Conservation (phyloP, 2,329 filamentous ascomycete genomes). For the Dendryphion nanum region DNA sequence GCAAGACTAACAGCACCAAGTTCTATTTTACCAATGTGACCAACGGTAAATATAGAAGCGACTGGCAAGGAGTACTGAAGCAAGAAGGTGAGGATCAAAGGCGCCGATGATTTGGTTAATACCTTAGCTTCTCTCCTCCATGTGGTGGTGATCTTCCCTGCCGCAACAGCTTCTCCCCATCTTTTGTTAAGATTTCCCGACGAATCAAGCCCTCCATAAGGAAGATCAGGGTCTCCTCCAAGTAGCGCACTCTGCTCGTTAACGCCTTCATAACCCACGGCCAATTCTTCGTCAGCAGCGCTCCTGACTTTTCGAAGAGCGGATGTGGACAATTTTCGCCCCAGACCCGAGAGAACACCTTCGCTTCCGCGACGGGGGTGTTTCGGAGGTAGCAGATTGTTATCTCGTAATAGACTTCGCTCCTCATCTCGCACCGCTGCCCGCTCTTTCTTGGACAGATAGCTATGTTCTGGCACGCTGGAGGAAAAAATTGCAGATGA, state of each 20-base stretch:
- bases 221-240: slow-evolving; percentile 36
- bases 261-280: slow-evolving; percentile 9
- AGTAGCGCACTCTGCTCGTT: slow-evolving; percentile 53
- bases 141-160: slow-evolving; percentile 80
- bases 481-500: slow-evolving; percentile 68
- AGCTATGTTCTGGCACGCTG: slow-evolving; percentile 46
- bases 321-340: slow-evolving; percentile 27
- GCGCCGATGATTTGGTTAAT: slow-evolving; percentile 54
- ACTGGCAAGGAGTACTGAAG: slow-evolving; percentile 50
- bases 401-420: slow-evolving; percentile 58
- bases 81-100: slow-evolving; percentile 48
- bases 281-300: slow-evolving; percentile 31
- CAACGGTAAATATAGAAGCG: slow-evolving; percentile 49
- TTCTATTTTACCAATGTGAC: slow-evolving; percentile 49
- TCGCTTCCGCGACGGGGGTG: slow-evolving; percentile 41
- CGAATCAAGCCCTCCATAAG: slow-evolving; percentile 49
- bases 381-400: slow-evolving; percentile 57
- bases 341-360: slow-evolving; percentile 22
- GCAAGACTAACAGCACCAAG: slow-evolving; percentile 49
- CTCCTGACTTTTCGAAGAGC: slow-evolving; percentile 29
- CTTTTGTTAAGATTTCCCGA: slow-evolving; percentile 45
- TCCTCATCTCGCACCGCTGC: slow-evolving; percentile 57
- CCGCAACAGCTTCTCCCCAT: slow-evolving; percentile 70
- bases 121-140: slow-evolving; percentile 90
- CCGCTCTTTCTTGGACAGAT: slow-evolving; percentile 53